Base-by-base conservation (phyloP, 1,139 yeast genomes). In the Diutina neorugosa region DNA sequence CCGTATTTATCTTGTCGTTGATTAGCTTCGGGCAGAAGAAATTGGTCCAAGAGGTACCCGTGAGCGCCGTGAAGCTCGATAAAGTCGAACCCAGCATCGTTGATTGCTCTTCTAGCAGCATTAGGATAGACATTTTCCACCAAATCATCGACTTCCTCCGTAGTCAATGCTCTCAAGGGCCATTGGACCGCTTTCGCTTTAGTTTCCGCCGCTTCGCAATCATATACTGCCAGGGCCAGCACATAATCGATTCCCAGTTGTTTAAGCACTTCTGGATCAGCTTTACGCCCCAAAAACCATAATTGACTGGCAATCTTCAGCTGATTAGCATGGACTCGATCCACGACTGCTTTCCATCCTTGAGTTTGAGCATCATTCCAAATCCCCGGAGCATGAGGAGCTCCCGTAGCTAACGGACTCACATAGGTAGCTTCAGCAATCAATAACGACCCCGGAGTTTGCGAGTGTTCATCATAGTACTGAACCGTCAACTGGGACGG, bases 231-330 rank as follows among this genome's bases (percentile, higher is more conserved):
- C 43, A 18, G 20, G 2, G 43, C 18, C 43, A 16, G 19, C 18
- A 40, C 43, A 20, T 40, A 40, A 2, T n/a, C 20, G 9, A 16
- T 16, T 7, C 20, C 20, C 9, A 7, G 12, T 18, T n/a, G 12
- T 18, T 40, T 40, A 16, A 40, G 20, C 7, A 40, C 9, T 5
- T 40, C 6, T 7, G 43, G 43, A 8, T n/a, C 8, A 11, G 20
- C 43, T 18, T n/a, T 40, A 18, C 43, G 43, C 6, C 43, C 43
- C 43, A 16, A 18, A n/a, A 16, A 16, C 84, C 86, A 82, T 50
- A 85, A 61, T 66, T 86, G 93, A 48, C 74, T 61, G 55, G 78
- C 71, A 18, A 78, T 65, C 56, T 64, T 73, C 0, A 86, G 74
- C 1, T 48, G 48, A 44, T 55, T 55, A n/a, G 23, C 44, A 60